Evolutionary conservation across 2,329 filamentous ascomycete species (phyloP).

Genomic region (Penicillium thymicola): DNA sequence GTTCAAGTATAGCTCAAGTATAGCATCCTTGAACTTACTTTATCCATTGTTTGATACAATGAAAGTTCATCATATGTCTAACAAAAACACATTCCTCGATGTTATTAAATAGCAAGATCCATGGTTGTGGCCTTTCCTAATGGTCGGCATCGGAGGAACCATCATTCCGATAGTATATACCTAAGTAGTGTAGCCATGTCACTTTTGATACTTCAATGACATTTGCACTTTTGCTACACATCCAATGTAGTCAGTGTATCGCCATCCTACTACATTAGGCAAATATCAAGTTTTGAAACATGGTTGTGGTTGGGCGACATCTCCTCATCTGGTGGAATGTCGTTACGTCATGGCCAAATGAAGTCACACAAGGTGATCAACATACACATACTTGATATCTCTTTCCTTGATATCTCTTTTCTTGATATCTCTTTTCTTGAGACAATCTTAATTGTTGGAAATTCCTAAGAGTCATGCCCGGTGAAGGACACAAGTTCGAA

Average conservation of each 20-base stretch:
- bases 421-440: background rate
- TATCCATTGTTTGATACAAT: background rate
- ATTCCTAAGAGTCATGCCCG: constrained; percentile 2
- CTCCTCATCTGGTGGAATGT: background rate
- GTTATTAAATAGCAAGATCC: background rate
- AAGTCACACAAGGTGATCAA: background rate
- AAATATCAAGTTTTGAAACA: background rate
- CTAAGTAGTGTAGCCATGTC: background rate
- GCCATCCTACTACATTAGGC: rapidly evolving
- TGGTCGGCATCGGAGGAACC: background rate
- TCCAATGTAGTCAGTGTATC: background rate
- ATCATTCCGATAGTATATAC: background rate
- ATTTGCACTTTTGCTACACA: background rate
- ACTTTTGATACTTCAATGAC: background rate
- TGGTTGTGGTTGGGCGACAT: background rate
- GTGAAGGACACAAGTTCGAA: constrained; percentile 7
- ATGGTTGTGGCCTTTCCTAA: constrained; percentile 6
- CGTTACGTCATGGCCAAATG: constrained; percentile 14
- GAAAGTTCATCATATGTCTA: background rate
- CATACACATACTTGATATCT: background rate
- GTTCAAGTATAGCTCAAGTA: background rate
- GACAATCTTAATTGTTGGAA: background rate
- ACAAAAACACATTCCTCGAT: background rate
- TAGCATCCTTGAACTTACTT: background rate
- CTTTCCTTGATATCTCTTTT: too few relatives aligned